Percentiles rank a stretch among this genome's conserved stretches.
phyloP scores from a whole-genome alignment of 1,139 yeast genomes.

The Nakaseomyces glabratus region DNA sequence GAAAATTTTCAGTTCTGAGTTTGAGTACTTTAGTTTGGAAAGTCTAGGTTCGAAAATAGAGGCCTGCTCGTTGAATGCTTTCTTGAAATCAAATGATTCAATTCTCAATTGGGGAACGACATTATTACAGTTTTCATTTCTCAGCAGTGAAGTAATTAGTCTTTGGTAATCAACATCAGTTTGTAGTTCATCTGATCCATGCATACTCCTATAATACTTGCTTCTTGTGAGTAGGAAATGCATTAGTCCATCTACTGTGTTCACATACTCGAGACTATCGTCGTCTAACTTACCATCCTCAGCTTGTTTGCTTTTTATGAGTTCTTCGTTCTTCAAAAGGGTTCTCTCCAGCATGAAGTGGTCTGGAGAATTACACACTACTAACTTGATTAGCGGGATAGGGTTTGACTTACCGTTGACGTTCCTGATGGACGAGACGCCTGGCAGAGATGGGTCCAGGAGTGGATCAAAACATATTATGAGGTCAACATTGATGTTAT shows the following conservation, averaged over 20 bases:
- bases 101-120: slow-evolving; percentile 12
- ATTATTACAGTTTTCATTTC: slow-evolving; percentile 12
- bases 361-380: slow-evolving; percentile 36
- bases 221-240: slow-evolving; percentile 18
- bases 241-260: slow-evolving; percentile 17
- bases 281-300: slow-evolving; percentile 8
- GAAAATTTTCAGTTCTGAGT: slow-evolving; percentile 9
- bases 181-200: not conserved
- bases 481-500: slow-evolving; percentile 34
- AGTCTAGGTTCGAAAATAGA: slow-evolving; percentile 14
- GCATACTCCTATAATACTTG: not conserved
- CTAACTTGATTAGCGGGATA: slow-evolving; percentile 26
- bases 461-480: slow-evolving; percentile 53
- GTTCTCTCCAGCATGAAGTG: slow-evolving; percentile 28
- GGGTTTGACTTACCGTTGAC: not conserved
- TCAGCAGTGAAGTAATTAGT: slow-evolving; percentile 9
- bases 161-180: slow-evolving; percentile 8
- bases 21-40: slow-evolving; percentile 14
- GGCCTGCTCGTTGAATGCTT: slow-evolving; percentile 5
- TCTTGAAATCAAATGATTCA: not conserved
- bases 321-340: not conserved
- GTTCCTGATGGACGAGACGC: slow-evolving; percentile 20
- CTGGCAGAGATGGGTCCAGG: slow-evolving; percentile 36
- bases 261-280: slow-evolving; percentile 15
- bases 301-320: not conserved